Evolutionary conservation across 2,329 filamentous ascomycete species (phyloP).

Genomic region (Nothopassalora personata): DNA sequence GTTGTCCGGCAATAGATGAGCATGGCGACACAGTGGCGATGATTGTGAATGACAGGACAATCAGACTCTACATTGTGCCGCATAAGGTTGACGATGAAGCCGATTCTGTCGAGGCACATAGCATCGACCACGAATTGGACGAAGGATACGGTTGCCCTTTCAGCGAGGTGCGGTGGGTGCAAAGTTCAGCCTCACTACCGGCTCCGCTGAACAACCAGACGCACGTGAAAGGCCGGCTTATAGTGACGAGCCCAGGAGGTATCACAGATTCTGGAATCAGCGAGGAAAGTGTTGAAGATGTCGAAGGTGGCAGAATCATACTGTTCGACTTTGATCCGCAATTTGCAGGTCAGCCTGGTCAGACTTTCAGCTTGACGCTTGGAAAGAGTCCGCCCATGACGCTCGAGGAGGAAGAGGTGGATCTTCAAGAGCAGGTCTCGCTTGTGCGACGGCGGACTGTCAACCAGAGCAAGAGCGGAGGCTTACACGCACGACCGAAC

Average conservation of each 20-base stretch:
- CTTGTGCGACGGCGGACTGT: slow-evolving; percentile 34
- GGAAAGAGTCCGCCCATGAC: slow-evolving; percentile 32
- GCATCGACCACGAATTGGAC: slow-evolving; percentile 36
- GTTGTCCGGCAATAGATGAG: slow-evolving; percentile 33
- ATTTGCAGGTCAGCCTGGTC: slow-evolving; percentile 33
- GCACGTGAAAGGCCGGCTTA: slow-evolving; percentile 30
- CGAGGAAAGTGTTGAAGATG: slow-evolving; percentile 31
- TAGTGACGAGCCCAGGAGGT: slow-evolving; percentile 35
- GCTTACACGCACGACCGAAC: slow-evolving; percentile 29
- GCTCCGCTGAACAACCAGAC: slow-evolving; percentile 22
- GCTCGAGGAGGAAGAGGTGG: slow-evolving; percentile 31
- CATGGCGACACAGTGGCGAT: slow-evolving; percentile 35
- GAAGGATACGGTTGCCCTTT: slow-evolving; percentile 36
- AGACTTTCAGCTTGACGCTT: slow-evolving; percentile 33
- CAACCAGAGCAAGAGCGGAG: slow-evolving; percentile 30
- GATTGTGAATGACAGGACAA: slow-evolving; percentile 36
- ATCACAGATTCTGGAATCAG: slow-evolving; percentile 25
- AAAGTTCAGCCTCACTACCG: slow-evolving; percentile 28
- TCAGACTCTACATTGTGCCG: slow-evolving; percentile 34
- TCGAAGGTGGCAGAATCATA: slow-evolving; percentile 35
- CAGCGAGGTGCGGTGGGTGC: slow-evolving; percentile 33
- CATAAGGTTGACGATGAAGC: slow-evolving; percentile 25
- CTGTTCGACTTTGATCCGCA: slow-evolving; percentile 27
- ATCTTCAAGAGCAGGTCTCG: slow-evolving; percentile 33
- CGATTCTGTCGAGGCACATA: slow-evolving; percentile 32